Evolutionary conservation across 2,329 filamentous ascomycete species (phyloP), one percentile per base, ranked within the genome.

Genomic region (Trichoderma atroviride): DNA sequence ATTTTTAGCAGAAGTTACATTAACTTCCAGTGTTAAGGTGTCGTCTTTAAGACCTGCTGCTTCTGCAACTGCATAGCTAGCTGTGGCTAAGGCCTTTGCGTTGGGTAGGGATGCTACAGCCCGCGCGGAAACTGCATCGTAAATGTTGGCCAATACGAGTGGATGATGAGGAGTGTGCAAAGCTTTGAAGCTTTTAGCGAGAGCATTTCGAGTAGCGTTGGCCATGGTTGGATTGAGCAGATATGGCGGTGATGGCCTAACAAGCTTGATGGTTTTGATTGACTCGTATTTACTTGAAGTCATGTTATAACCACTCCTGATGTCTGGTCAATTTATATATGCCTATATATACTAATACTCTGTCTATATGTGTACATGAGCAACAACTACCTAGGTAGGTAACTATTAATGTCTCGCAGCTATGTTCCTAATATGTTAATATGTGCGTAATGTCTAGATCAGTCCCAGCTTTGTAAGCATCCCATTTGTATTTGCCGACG

Each of bases 71-170:
- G 65, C 56, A 27, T 68, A 68, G 22, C 56, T 62, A 4, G 57
- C 56, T 11, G 65, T 68, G 29, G 65, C 65, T 27, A 68, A 13
- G 24, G 56, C 56, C 11, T 68, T 68, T 60, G 65, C 55, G 16
- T 19, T 31, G 10, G 56, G 40, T 9, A 68, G 16, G n/a, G 55
- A 60, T 4, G 56, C 65, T 68, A 68, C 56, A 43, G 57, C 65
- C 5, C 57, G 27, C 5, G 65, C 57, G 27, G 65, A 68, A 16
- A 53, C 56, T 24, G 47, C 57, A 43, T 68, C 57, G 22, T 55
- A 68, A 1, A 68, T 29, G 52, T 68, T 64, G 10, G 47, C 50
- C 43, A 64, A 43, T 19, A 64, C 55, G 4, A 64, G 14, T 5
- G 61, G 61, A 11, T 31, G 27, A 27, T 33, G 31, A 29, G 61